Evolutionary conservation across 1,139 yeast species (phyloP), one percentile per base, ranked within the genome.

Genomic region (Geotrichum klebahnii): DNA sequence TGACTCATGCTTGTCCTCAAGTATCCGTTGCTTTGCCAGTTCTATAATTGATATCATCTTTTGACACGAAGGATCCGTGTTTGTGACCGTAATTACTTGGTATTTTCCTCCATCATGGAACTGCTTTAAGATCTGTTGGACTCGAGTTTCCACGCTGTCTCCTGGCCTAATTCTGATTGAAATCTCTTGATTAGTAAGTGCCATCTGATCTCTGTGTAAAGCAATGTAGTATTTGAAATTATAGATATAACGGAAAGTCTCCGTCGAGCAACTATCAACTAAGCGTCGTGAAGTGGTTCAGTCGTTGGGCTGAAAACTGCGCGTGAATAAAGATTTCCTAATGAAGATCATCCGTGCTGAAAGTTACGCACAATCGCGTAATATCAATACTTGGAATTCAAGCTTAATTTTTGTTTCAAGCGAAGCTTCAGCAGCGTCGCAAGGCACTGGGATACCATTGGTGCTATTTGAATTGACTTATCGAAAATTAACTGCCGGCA

Each of bases 41-140:
- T 63, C 66, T 9, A 55, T 59, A 16, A 62, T 57, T 3, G 66
- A 56, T 16, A 61, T 50, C 49, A 61, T 50, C 51, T 61, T 61
- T 50, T 62, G 64, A 38, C 57, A 55, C 4, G 60, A 46, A 5
- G 47, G 46, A 10, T 55, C 60, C 3, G 50, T 32, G 43, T 58
- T 58, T 3, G 45, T 24, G 5, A 61, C 26, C 22, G 49, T 44
- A n/a, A 56, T 54, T n/a, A 41, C 36, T 14, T 31, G 34, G 23
- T 14, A 5, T 22, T 44, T 32, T 14, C 50, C 49, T 16, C 38
- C 42, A 23, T 45, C 43, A 14, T 44, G 39, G 8, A 28, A 38
- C 19, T 36, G 23, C 9, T 24, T 28, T 5, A 49, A 38, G n/a
- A 54, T 55, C 34, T 46, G 36, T 5, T 42, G 39, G 22, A 48